Evolutionary conservation across 2,329 filamentous ascomycete species (phyloP), one percentile per base, ranked within the genome.

Genomic region (Fusarium sp.): DNA sequence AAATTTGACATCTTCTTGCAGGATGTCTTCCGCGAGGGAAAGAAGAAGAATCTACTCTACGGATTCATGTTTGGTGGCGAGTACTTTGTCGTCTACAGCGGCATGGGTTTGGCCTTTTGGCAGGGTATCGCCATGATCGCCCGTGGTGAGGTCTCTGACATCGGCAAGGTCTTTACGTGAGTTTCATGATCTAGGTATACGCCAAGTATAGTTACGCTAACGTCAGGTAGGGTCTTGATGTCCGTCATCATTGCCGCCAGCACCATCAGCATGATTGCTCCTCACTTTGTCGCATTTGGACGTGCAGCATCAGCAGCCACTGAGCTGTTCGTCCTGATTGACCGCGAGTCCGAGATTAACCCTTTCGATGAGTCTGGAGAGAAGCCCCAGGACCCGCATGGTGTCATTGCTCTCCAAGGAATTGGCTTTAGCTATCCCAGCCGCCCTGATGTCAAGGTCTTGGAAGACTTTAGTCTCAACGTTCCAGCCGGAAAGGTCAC

Each of bases 401-500:
- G 82, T 3, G 66, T 71, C 1, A 80, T 87, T 9, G 74, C 82
- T 2, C 63, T 87, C 3, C 65, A 82, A 2, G 77, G 81, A 13
- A 72, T 87, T 11, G 79, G 70, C 1, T 86, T 87, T 64, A 77
- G 80, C 1, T 88, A 88, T 68, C 85, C 85, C 0, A 82, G 79
- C 1, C 74, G 86, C 0, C 84, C 85, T 0, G 80, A 82, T 13
- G 79, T 81, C 6, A 78, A 77, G 6, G 84, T 87, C 1, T 70
- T 86, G 11, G 77, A 85, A 10, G 76, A 84, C 25, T 83, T 87
- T 33, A 81, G 78, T 7, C 77, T 87, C 1, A 74, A 79, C 7
- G 79, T 87, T 4, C 84, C 85, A 0, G 82, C 85, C 2, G 84
- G 84, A 33, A 85, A 86, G 60, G 84, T 83, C 2, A 84, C 83